Conservation (phyloP, 129 eudicot species). For the Lactuca saligna region DNA sequence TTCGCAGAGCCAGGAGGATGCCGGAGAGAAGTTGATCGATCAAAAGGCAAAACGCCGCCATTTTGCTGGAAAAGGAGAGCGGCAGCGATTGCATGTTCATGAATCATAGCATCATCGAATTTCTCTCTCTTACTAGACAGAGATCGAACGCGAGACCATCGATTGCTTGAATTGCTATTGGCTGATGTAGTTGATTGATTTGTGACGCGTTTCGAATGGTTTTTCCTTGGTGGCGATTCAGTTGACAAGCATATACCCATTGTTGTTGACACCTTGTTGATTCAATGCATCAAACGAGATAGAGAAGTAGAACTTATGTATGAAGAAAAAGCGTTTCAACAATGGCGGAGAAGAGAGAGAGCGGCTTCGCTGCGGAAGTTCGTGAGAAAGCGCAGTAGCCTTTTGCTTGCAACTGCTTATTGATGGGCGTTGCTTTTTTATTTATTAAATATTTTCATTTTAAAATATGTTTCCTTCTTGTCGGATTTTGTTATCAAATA, state of each 20-base stretch:
- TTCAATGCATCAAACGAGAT: conserved; percentile 2
- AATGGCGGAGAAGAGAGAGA: conserved; percentile 33
- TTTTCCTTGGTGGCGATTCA: conserved; percentile 30
- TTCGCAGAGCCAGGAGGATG: conserved; percentile 32
- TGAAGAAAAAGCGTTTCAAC: conserved; percentile 20
- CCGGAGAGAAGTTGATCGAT: conserved; percentile 70
- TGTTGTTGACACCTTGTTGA: neutral
- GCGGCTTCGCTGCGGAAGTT: conserved; percentile 22
- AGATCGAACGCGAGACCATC: conserved; percentile 67
- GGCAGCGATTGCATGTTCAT: conserved; percentile 73
- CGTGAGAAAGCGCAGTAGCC: conserved; percentile 23
- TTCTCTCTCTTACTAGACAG: conserved; percentile 42
- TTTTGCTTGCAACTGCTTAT: conserved; percentile 33
- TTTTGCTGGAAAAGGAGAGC: conserved; percentile 65
- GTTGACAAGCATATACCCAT: conserved; percentile 71
- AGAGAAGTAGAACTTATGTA: neutral
- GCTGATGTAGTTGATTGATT: conserved; percentile 23
- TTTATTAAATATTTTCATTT: neutral
- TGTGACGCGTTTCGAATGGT: conserved; percentile 42
- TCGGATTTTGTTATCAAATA: too few species aligned
- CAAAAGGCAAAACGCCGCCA: conserved; percentile 53
- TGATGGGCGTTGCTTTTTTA: conserved; percentile 17
- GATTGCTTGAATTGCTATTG: conserved; percentile 38
- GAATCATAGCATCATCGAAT: conserved; percentile 51
- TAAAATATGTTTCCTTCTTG: too few species aligned